A percentile compares a stretch with the other conserved stretches of the same genome.
Evolutionary conservation across 306 rosid genomes (phyloP).

Genomic region (Quercus agrifolia): DNA sequence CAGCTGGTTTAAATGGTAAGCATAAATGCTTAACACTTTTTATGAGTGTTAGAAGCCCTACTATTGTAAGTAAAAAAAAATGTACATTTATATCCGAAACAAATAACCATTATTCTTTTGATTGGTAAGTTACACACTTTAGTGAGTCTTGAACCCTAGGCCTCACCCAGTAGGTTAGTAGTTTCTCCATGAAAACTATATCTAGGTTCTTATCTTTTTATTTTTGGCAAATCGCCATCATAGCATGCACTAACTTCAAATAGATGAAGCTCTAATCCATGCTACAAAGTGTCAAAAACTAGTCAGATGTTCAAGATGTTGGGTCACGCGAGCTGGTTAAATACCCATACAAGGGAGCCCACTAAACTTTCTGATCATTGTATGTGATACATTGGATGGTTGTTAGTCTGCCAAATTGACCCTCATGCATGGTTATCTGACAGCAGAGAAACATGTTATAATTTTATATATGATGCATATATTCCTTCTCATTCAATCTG

Average conservation of each 20-base stretch:
- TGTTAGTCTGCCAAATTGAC: conserved; percentile 18
- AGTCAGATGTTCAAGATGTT: background rate
- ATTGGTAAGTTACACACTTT: no score
- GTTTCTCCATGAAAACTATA: background rate
- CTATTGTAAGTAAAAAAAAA: no score
- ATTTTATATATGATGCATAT: conserved; percentile 3
- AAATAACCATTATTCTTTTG: no score
- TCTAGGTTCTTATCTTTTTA: background rate
- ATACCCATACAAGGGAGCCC: background rate
- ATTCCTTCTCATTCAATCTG: conserved; percentile 12
- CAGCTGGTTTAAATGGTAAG: conserved; percentile 92
- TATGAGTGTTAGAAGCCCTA: no score
- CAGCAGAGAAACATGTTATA: background rate
- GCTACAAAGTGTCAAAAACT: background rate
- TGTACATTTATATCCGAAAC: no score
- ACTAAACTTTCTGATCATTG: background rate
- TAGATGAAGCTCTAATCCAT: background rate
- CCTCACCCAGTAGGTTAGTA: no score
- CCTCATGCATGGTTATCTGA: background rate
- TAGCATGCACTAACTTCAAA: background rate
- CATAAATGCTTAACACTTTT: background rate
- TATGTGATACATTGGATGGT: conserved; percentile 6
- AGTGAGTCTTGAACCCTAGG: no score
- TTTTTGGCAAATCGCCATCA: background rate
- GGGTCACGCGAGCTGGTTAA: background rate